Evolutionary conservation across 345 rosid species (phyloP).

Genomic region (Salix dunnii): DNA sequence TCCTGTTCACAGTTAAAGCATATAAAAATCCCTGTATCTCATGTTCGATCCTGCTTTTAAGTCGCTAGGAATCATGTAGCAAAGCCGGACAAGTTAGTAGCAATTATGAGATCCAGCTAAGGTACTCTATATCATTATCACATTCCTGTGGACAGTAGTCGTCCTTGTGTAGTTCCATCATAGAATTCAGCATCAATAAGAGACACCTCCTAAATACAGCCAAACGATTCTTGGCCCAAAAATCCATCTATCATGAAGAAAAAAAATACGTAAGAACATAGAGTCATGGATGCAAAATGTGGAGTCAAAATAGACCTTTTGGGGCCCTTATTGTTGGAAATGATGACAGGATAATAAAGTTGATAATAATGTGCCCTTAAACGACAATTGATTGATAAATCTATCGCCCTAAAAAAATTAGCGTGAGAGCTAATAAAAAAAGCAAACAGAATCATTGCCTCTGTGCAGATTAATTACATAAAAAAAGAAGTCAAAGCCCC

Average conservation of each 20-base stretch:
- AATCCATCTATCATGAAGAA: constrained; percentile 23
- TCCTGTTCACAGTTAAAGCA: neutral
- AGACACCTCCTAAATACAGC: constrained; percentile 13
- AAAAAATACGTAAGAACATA: neutral
- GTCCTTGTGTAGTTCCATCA: constrained; percentile 24
- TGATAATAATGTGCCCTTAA: neutral
- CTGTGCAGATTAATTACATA: constrained; percentile 3
- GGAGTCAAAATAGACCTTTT: constrained; percentile 20
- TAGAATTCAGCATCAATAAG: constrained; percentile 24
- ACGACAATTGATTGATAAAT: neutral
- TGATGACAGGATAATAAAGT: constrained; percentile 12
- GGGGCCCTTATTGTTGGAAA: constrained; percentile 21
- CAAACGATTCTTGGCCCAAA: constrained; percentile 33
- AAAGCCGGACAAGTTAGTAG: constrained; percentile 1
- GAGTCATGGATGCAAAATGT: constrained; percentile 12
- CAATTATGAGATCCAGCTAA: constrained; percentile 42
- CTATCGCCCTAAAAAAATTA: neutral
- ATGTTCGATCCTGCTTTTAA: neutral
- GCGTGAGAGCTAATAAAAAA: neutral
- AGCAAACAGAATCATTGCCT: constrained; percentile 20
- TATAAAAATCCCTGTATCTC: neutral
- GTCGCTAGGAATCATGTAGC: constrained; percentile 7
- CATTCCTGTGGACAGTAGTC: constrained; percentile 19
- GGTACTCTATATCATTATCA: constrained; percentile 12
- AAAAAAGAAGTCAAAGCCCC: constrained; percentile 25